Evolutionary conservation across 768 basidiomycete species (phyloP), one percentile per base, ranked within the genome.

Genomic region (Rhodocollybia butyracea): DNA sequence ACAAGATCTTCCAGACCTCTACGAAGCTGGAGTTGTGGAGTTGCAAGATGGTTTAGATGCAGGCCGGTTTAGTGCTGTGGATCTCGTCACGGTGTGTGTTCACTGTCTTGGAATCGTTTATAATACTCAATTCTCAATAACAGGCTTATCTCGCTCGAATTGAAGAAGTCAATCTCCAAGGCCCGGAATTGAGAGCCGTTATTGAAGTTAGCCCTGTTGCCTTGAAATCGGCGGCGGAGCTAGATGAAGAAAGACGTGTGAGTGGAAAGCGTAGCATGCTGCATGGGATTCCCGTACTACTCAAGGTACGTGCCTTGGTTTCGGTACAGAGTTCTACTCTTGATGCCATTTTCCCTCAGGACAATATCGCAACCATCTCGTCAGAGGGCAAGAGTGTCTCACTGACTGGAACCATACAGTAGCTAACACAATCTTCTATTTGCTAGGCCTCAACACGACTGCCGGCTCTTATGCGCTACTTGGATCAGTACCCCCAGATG

Each of bases 131-230:
- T n/a, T n/a, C n/a, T 29, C 8, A 7, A 13, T 8, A 27, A 10
- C 52, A 87, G 85, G 83, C 84, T 2, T 88, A 88, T 64, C 73
- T 87, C 59, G 78, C 80, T 11, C 76, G 86, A 2, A 86, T 87
- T 24, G 81, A 85, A 3, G 81, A 88, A 62, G 86, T 88, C n/a
- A 87, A 88, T 60, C 60, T 79, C 17, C 70, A 81, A 55, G 84
- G 85, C 1, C 79, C 84, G 11, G 67, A 67, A 41, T 67, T 88
- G 8, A 80, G 76, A 10, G 85, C 85, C 1, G 75, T 88, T 4
- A 68, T 85, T 13, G 86, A 88, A 54, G 68, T 70, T 1, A 88
- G 83, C 45, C 74, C 80, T 0, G 74, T 73, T 6, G 84, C 84
- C 2, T 68, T 86, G 10, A 60, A 51, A 13, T 73, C 78, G 59